Evolutionary conservation across 2,329 filamentous ascomycete genomes (phyloP).

Genomic region (Gremmenia infestans): DNA sequence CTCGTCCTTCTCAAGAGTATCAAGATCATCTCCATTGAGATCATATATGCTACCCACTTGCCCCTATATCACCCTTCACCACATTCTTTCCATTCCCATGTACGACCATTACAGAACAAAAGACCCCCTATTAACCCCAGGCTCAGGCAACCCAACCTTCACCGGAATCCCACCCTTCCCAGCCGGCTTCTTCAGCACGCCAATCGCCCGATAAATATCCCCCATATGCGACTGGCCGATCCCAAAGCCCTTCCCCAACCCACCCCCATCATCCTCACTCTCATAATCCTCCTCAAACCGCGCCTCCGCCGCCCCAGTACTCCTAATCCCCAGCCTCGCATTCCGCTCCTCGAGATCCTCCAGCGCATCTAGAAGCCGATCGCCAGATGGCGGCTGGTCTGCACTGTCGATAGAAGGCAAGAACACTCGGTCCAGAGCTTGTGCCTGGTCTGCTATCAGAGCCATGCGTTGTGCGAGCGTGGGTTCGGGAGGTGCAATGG

Average conservation of each 20-base stretch:
- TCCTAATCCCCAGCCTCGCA: not conserved
- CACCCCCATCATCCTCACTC: not conserved
- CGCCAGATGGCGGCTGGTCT: not conserved
- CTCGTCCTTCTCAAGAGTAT: too few relatives aligned
- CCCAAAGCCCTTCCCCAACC: not conserved
- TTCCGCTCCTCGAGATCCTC: not conserved
- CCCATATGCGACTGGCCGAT: not conserved
- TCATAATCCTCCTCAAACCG: not conserved
- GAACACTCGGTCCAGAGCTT: not conserved
- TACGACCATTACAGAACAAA: too few relatives aligned
- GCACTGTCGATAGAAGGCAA: not conserved
- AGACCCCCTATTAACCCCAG: too few relatives aligned
- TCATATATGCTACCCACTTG: too few relatives aligned
- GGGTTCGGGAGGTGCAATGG: not conserved
- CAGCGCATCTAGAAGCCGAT: not conserved
- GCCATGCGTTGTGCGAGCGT: not conserved
- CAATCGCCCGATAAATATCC: not conserved
- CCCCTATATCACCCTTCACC: too few relatives aligned
- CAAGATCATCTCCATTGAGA: too few relatives aligned
- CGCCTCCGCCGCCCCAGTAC: too few relatives aligned
- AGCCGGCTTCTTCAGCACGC: not conserved
- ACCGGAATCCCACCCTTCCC: not conserved
- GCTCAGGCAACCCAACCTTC: too few relatives aligned
- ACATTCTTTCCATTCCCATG: too few relatives aligned
- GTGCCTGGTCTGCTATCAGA: not conserved